These are phyloP conservation scores for Marasmius oreades DNA, from an alignment of 1,284 basidiomycete genomes.

Conservation along the genomic window DNA sequence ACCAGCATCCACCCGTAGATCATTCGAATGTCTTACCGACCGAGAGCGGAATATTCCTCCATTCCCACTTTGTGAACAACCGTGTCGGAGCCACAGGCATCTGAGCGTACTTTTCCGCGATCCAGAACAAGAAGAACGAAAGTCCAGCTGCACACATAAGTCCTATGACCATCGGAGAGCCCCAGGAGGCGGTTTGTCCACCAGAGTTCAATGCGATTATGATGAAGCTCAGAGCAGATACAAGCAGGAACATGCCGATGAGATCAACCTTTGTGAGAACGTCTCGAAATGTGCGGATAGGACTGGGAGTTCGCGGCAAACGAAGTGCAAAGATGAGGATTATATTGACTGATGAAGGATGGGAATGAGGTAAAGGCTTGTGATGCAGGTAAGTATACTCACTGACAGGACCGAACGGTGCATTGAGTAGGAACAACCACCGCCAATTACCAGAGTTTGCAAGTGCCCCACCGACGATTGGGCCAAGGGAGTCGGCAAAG, in stretches of 20 bases:
- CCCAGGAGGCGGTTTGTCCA: constrained; percentile 29
- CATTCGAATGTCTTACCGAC: constrained; percentile 17
- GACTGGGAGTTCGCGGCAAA: constrained; percentile 14
- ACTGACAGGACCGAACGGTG: constrained; percentile 30
- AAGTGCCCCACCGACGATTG: constrained; percentile 28
- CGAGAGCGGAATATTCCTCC: constrained; percentile 31
- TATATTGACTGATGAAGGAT: constrained; percentile 23
- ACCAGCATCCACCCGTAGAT: neutral
- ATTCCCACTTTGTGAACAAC: constrained; percentile 27
- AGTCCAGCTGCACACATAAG: constrained; percentile 23
- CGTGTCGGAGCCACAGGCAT: constrained; percentile 26
- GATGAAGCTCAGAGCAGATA: constrained; percentile 24
- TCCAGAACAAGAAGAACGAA: constrained; percentile 24
- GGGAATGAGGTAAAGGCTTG: neutral
- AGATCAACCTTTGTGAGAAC: constrained; percentile 25
- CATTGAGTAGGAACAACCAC: constrained; percentile 33
- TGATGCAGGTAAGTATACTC: constrained; percentile 12
- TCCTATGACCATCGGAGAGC: constrained; percentile 27
- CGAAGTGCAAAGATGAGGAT: constrained; percentile 25
- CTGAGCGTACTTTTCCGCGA: constrained; percentile 25
- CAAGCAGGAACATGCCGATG: constrained; percentile 22
- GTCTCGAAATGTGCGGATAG: constrained; percentile 17
- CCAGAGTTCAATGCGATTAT: constrained; percentile 30
- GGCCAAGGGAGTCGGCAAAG: constrained; percentile 28
- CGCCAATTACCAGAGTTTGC: constrained; percentile 31